Percentiles rank a stretch among this genome's conserved stretches.
phyloP scores from a whole-genome alignment of 306 rosid species.

The Lathyrus aphaca region DNA sequence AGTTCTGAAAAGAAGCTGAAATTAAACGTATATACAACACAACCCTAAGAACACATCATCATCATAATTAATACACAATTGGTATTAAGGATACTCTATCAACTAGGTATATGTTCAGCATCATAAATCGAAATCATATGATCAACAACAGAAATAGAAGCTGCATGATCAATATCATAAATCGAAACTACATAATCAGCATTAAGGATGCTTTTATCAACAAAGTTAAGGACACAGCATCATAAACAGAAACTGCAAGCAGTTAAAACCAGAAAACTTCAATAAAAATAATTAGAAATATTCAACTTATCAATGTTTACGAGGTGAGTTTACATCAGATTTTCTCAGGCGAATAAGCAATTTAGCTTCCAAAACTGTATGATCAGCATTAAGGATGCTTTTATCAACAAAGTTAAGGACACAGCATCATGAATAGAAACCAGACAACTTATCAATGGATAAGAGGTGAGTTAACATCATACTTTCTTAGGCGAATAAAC shows the following conservation, averaged over 20 bases:
- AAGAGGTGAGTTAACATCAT: neutral
- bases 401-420: neutral
- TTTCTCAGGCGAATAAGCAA: too few species aligned
- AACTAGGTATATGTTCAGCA: neutral
- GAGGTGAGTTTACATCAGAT: too few species aligned
- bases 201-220: neutral
- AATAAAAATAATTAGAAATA: neutral
- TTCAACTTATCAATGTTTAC: neutral
- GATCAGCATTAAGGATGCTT: neutral
- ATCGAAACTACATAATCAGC: neutral
- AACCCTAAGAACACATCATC: neutral
- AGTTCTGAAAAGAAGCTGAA: conserved; percentile 55
- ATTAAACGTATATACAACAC: neutral
- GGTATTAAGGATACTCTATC: neutral
- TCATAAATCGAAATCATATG: neutral
- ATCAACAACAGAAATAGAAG: neutral
- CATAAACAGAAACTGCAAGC: neutral
- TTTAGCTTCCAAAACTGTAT: neutral
- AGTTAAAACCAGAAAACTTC: neutral
- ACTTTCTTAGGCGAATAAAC: neutral
- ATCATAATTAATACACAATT: neutral
- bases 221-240: neutral
- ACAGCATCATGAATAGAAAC: neutral
- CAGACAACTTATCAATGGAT: too few species aligned
- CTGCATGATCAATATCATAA: neutral